Evolutionary conservation across 139 green algal species (phyloP), one percentile per base, ranked within the genome.

Genomic region (Chlamydomonas incerta): DNA sequence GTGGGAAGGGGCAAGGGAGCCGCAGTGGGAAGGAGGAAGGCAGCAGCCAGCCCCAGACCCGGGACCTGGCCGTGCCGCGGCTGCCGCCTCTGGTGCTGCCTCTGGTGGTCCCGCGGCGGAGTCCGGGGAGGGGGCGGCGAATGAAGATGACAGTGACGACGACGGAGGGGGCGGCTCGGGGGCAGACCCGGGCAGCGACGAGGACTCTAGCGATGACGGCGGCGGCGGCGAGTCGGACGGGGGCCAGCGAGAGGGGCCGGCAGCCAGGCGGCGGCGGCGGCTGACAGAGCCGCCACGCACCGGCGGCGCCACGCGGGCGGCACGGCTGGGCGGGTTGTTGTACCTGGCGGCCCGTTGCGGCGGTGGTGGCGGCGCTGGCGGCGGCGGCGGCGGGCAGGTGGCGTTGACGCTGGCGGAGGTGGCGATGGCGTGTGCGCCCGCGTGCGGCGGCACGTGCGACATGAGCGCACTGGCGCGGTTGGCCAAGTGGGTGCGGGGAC

Each of bases 341-440:
- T 83, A 72, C 58, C 46, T 77, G 26, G 72, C 73, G 14, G 47
- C 73, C 0, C 72, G 83, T 2, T 28, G 26, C 5, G 63, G 69
- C 31, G 24, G 63, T 5, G 41, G 41, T 13, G 41, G 41, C 5
- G 41, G 41, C 6, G 41, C 6, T 13, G 41, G 41, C 6, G 41
- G 41, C 5, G 41, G 41, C 6, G 41, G 41, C 5, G 41, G 41
- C 5, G 41, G 41, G 41, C 41, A 50, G 41, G 41, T 50, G n/a
- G 60, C 50, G 10, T 50, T 88, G 83, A 57, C 47, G 14, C 73
- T 88, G 47, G 34, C 47, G 20, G 83, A 88, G 62, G 73, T 81
- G 62, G 83, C 83, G 37, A 33, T 35, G 41, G 63, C 63, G 10
- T 66, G 63, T 17, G 21, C 29, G 6, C 34, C 46, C 41, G 8